Evolutionary conservation across 2,329 filamentous ascomycete genomes (phyloP).

Genomic region (Pestalotiopsis sp.): DNA sequence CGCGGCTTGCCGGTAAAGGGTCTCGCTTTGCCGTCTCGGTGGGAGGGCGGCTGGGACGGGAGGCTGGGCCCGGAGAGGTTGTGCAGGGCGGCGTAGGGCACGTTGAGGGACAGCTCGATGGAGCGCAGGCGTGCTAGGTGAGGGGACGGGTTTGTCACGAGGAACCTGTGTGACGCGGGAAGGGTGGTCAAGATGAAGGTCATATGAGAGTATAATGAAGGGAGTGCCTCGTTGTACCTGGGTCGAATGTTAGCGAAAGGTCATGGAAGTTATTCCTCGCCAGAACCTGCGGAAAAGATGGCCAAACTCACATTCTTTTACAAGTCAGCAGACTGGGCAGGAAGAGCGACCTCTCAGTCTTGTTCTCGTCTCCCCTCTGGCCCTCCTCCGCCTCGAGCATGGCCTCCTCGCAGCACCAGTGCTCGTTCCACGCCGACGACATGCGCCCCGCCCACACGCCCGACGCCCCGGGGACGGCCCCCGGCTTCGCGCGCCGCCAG

Average conservation of each 20-base stretch:
- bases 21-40: background rate
- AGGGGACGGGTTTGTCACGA: conserved; percentile 14
- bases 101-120: conserved; percentile 21
- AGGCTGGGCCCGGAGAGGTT: conserved; percentile 6
- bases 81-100: conserved; percentile 22
- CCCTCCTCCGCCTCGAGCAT: conserved; percentile 14
- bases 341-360: conserved; percentile 14
- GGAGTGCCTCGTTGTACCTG: conserved; percentile 22
- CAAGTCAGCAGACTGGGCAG: conserved; percentile 21
- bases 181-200: conserved; percentile 24
- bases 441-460: conserved; percentile 21
- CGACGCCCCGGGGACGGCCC: conserved; percentile 14
- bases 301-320: conserved; percentile 21
- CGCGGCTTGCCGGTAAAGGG: background rate
- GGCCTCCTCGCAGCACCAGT: conserved; percentile 26
- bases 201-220: conserved; percentile 20
- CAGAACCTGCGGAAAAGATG: background rate
- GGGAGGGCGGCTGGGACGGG: no score
- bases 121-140: conserved; percentile 17
- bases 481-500: conserved; percentile 15
- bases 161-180: conserved; percentile 19
- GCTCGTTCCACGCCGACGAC: conserved; percentile 23
- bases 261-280: background rate
- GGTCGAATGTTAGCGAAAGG: background rate
- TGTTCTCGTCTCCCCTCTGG: background rate